Evolutionary conservation across 306 rosid genomes (phyloP).

Genomic region (Gillenia trifoliata): DNA sequence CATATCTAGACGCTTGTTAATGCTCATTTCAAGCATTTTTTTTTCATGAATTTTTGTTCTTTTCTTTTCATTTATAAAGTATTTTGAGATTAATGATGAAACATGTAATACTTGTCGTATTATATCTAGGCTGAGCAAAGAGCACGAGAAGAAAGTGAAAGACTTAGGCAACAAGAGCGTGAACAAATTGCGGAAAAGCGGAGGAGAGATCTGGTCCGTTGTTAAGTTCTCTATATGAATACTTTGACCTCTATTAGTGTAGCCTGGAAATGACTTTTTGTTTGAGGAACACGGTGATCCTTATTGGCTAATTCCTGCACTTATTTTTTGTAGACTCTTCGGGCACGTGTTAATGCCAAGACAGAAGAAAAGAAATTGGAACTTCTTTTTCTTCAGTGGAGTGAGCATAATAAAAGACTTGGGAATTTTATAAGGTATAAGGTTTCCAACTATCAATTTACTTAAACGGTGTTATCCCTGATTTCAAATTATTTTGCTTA

Average conservation of each 20-base stretch:
- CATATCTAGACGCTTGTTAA: background rate
- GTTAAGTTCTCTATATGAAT: background rate
- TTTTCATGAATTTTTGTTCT: background rate
- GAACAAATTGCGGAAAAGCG: constrained; percentile 87
- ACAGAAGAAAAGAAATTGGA: constrained; percentile 97
- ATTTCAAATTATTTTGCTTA: constrained; percentile 12
- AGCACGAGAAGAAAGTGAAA: constrained; percentile 97
- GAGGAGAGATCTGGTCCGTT: constrained; percentile 83
- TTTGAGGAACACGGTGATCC: background rate
- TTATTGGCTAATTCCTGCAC: background rate
- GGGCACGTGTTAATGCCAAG: constrained; percentile 96
- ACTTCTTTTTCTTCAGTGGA: constrained; percentile 94
- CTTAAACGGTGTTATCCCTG: background rate
- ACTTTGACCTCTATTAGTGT: background rate
- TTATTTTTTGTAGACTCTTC: constrained; percentile 57
- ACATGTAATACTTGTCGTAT: constrained; percentile 2
- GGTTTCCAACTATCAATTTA: constrained; percentile 4
- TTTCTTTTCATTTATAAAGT: background rate
- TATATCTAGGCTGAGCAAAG: constrained; percentile 84
- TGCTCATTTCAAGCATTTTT: background rate
- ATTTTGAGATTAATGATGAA: background rate
- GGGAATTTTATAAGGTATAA: constrained; percentile 89
- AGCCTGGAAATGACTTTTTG: background rate
- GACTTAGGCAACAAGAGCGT: constrained; percentile 82
- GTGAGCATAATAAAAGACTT: constrained; percentile 87